phyloP scores from a whole-genome alignment of 768 basidiomycete species.

The Agrocybe praecox region DNA sequence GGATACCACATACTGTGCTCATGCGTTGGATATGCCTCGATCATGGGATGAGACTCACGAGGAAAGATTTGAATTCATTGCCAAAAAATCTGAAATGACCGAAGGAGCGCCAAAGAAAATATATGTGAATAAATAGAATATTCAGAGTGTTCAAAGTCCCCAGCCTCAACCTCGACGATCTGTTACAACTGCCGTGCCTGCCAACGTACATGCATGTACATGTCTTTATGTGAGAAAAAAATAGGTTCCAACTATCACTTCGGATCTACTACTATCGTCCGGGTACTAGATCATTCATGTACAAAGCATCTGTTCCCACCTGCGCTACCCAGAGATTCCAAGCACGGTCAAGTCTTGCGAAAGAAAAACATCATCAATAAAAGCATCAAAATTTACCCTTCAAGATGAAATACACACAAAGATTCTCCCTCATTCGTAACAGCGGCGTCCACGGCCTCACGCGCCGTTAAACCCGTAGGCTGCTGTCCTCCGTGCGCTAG shows the following conservation, averaged over 20 bases:
- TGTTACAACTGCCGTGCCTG: not conserved
- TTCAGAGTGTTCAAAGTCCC: not conserved
- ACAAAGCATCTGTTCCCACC: conserved; percentile 11
- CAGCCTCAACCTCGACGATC: not conserved
- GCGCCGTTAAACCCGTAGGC: conserved; percentile 10
- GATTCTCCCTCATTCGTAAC: conserved; percentile 19
- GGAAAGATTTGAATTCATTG: too few relatives aligned
- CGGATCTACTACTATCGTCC: conserved; percentile 1
- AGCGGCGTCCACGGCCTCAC: conserved; percentile 19
- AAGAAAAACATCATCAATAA: too few relatives aligned
- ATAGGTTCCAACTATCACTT: not conserved
- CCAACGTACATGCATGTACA: not conserved
- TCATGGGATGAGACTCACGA: too few relatives aligned
- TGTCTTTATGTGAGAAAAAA: not conserved
- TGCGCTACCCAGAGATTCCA: conserved; percentile 21
- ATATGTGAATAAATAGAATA: too few relatives aligned
- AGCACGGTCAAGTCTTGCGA: conserved; percentile 13
- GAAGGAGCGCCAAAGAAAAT: too few relatives aligned
- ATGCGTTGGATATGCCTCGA: too few relatives aligned
- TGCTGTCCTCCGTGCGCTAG: not conserved
- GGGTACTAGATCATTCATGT: conserved; percentile 20
- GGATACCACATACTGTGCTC: too few relatives aligned
- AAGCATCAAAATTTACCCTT: too few relatives aligned
- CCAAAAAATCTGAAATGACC: too few relatives aligned
- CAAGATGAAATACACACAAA: conserved; percentile 13